These are phyloP conservation scores for Dissophora ornata DNA, from an alignment of 192 early-diverging fungal genomes.

Conservation along the genomic window DNA sequence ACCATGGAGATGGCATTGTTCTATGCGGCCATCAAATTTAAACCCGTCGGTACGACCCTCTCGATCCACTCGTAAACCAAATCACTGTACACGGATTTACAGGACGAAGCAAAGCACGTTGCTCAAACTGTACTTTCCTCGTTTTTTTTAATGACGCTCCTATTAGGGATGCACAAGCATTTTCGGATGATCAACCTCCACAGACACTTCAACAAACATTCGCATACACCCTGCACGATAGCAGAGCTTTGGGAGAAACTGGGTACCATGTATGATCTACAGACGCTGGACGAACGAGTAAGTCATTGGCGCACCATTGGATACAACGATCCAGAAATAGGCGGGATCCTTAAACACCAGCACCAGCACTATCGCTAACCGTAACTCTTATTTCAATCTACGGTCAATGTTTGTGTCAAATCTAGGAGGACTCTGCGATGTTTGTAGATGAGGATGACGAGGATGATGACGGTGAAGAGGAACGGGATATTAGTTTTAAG, in stretches of 20 bases:
- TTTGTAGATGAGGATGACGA: slow-evolving; percentile 27
- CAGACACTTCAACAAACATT: slow-evolving; percentile 58
- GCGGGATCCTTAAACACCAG: too few relatives aligned
- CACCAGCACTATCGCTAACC: too few relatives aligned
- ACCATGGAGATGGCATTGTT: slow-evolving; percentile 62
- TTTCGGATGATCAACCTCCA: slow-evolving; percentile 66
- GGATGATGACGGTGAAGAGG: slow-evolving; percentile 37
- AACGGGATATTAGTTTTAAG: slow-evolving; percentile 46
- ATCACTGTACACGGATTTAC: too few relatives aligned
- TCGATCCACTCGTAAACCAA: too few relatives aligned
- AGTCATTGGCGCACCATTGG: too few relatives aligned
- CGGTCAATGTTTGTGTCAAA: too few relatives aligned
- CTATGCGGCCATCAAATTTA: slow-evolving; percentile 60
- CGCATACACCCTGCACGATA: slow-evolving; percentile 53
- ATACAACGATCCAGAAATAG: too few relatives aligned
- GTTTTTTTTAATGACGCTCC: background rate
- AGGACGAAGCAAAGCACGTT: too few relatives aligned
- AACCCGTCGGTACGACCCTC: slow-evolving; percentile 59
- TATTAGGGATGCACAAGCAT: slow-evolving; percentile 64
- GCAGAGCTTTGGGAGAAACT: slow-evolving; percentile 61
- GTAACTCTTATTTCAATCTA: too few relatives aligned
- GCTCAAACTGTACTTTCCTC: too few relatives aligned
- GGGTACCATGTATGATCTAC: slow-evolving; percentile 57
- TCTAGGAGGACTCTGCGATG: slow-evolving; percentile 48
- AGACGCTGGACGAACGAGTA: slow-evolving; percentile 62